These are phyloP conservation scores for Entomortierella chlamydospora DNA, from an alignment of 192 early-diverging fungal genomes.

Conservation along the genomic window DNA sequence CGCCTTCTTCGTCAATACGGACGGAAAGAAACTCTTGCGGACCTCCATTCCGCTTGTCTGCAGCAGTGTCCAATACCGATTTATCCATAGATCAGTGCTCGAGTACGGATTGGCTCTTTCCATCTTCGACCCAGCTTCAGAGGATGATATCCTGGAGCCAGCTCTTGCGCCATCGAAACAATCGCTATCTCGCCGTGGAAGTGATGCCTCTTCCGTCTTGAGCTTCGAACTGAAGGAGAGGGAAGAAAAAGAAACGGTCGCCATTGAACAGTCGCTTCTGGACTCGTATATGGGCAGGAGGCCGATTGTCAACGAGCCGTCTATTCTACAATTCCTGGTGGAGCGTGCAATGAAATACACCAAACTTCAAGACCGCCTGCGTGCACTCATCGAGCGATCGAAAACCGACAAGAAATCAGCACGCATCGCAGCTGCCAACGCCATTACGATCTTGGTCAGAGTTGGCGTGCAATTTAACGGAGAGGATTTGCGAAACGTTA, in stretches of 20 bases:
- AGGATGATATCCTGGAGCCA: not conserved
- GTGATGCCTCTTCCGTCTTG: not conserved
- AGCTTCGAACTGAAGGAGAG: conserved; percentile 4
- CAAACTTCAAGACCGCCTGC: conserved; percentile 5
- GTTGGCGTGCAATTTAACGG: not conserved
- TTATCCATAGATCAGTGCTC: not conserved
- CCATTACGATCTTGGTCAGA: conserved; percentile 26
- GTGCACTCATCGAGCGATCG: conserved; percentile 3
- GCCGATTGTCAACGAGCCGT: conserved; percentile 5
- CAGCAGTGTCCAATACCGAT: not conserved
- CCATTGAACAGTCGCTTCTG: not conserved
- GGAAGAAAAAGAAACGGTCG: not conserved
- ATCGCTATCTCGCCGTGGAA: not conserved
- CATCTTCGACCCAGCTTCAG: not conserved
- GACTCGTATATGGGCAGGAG: conserved; percentile 1
- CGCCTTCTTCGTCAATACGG: not conserved
- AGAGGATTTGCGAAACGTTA: not conserved
- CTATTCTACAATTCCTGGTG: conserved; percentile 10
- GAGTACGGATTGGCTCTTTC: conserved; percentile 7
- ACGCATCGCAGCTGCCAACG: conserved; percentile 23
- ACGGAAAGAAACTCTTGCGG: not conserved
- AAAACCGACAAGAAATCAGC: conserved; percentile 8
- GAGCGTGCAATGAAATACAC: not conserved
- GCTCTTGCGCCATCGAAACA: too few relatives aligned
- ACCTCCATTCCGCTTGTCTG: not conserved